Base-by-base conservation (phyloP, 148 eudicot genomes). In the Rhododendron henanense region DNA sequence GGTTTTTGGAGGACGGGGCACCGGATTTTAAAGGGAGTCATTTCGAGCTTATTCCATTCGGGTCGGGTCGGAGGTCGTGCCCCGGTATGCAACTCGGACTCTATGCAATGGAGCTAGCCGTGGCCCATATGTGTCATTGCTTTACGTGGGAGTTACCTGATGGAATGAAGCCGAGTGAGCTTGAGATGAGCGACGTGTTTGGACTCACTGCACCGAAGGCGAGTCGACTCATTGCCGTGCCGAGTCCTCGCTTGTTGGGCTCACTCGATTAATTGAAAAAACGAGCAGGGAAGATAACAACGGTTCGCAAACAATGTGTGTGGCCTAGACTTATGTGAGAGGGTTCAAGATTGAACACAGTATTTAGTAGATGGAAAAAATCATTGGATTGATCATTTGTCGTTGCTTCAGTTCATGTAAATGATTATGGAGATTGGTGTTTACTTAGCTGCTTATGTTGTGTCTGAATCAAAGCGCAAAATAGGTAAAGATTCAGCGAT, bases 1-100 rank as follows among this genome's bases (percentile, higher is more conserved):
- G 97, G 83, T 94, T 94, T 45, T 73, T 94, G 4, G 44, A 90
- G 13, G 93, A 84, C 87, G 71, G 80, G 31, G 81, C 81, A 0
- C 93, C 97, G 2, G 97, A 94, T 69, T 93, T 93, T 47, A 93
- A 92, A 61, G 97, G 97, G 0, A 81, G 90, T 2, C 90, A 88
- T 81, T 94, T 92, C 51, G 97, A 94, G 85, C 93, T 92, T 39
- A 81, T 94, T 0, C 95, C 97, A 2, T 94, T 94, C 51, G 97
- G 97, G 88, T 94, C 97, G 53, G 97, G 97, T 51, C 88, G 97
- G 81, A 88, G 97, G 85, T 94, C 97, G 0, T 94, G 97, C 83
- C 97, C 97, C 7, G 97, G 97, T 0, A 93, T 94, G 97, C 93
- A 92, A 45, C 93, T 94, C 13, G 97, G 97, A 41, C 57, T 94